Evolutionary conservation across 2,329 filamentous ascomycete genomes (phyloP), one percentile per base, ranked within the genome.

Genomic region (Pestalotiopsis sp.): DNA sequence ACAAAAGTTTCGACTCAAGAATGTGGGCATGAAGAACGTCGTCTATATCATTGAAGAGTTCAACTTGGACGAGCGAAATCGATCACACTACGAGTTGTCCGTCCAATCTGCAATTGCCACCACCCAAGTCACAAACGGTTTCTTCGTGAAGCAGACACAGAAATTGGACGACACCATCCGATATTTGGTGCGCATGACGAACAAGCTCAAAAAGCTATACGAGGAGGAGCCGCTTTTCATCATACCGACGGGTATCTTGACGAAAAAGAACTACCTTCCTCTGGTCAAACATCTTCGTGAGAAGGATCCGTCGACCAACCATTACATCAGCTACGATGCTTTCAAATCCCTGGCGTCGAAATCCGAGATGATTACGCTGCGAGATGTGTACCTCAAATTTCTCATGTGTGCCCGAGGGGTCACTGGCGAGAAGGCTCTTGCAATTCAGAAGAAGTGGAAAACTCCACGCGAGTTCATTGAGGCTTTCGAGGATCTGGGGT

Each of bases 381-480:
- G 92, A 67, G 93, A 96, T 73, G 79, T 95, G 0, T 95, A 89
- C 73, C 81, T 96, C 31, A 95, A 95, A 79, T 95, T 96, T 92
- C 85, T 96, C 62, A 94, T 96, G 92, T 93, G 91, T 71, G 93
- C 88, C 1, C 87, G 87, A 67, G 92, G 92, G 1, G 84, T 96
- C 13, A 93, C 91, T 0, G 92, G 91, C 3, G 92, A 95, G 73
- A 93, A 92, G 74, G 93, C 93, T 0, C 79, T 95, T 4, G 92
- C 93, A 79, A 93, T 96, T 13, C 93, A 95, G 76, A 90, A 89
- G 72, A 82, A 85, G n/a, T 96, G 93, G 92, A 88, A 86, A 71
- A 95, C 93, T 1, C 93, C 93, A 0, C 83, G 87, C 69, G 88
- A 89, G 1, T 88, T 96, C 64, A 82, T 93, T n/a, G 87, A 90